Conservation (phyloP, 371 early-diverging fungal species). For the Mucor ambiguus region DNA sequence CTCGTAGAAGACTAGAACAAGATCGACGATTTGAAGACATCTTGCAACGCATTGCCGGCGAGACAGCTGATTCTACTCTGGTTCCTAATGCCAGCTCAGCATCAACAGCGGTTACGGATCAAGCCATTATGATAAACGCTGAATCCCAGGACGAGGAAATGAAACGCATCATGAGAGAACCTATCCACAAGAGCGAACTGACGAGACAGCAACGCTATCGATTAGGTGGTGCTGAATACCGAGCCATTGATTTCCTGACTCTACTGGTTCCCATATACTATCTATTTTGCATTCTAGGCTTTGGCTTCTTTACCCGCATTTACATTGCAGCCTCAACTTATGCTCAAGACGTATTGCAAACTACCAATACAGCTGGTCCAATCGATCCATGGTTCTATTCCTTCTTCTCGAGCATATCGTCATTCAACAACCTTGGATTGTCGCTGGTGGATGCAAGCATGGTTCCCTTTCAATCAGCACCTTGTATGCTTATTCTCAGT, state of each 20-base stretch:
- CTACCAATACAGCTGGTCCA: slow-evolving; percentile 20
- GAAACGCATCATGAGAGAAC: slow-evolving; percentile 38
- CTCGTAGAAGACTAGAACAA: slow-evolving; percentile 38
- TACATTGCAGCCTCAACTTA: slow-evolving; percentile 37
- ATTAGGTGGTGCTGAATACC: slow-evolving; percentile 52
- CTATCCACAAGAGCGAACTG: slow-evolving; percentile 46
- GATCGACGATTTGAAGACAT: slow-evolving; percentile 39
- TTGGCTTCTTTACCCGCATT: slow-evolving; percentile 35
- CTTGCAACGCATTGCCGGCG: slow-evolving; percentile 17
- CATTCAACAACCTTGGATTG: slow-evolving; percentile 47
- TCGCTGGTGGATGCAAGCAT: slow-evolving; percentile 35
- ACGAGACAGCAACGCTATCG: slow-evolving; percentile 46
- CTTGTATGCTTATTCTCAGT: slow-evolving; percentile 25
- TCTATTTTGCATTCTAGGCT: slow-evolving; percentile 31
- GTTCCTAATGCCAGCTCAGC: background rate
- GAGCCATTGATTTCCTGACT: slow-evolving; percentile 43
- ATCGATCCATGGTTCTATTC: slow-evolving; percentile 43
- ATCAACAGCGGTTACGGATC: background rate
- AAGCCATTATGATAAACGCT: background rate
- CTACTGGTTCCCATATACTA: slow-evolving; percentile 42
- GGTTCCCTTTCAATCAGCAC: slow-evolving; percentile 41
- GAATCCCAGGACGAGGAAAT: slow-evolving; percentile 34
- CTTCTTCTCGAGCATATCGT: slow-evolving; percentile 36
- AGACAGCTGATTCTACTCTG: background rate
- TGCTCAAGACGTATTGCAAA: slow-evolving; percentile 30